These are phyloP conservation scores for Senna siamea DNA, from an alignment of 306 rosid species.

Conservation along the genomic window DNA sequence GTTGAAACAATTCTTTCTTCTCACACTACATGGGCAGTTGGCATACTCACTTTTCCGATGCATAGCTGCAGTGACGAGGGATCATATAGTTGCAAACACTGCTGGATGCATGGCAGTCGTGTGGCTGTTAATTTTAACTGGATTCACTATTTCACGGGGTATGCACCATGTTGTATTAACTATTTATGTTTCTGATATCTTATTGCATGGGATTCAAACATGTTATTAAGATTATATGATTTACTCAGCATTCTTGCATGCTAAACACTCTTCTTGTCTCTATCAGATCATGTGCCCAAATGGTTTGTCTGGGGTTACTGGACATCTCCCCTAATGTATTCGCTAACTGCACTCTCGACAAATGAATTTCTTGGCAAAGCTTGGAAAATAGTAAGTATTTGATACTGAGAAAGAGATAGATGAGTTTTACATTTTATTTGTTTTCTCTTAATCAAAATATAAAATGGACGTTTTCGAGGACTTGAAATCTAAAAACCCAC, in stretches of 20 bases:
- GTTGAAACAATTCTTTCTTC: constrained; percentile 28
- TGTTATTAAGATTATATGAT: not conserved
- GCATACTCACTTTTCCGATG: constrained; percentile 32
- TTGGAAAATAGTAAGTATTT: constrained; percentile 29
- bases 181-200: not conserved
- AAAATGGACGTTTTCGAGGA: not conserved
- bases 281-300: constrained; percentile 31
- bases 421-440: not conserved
- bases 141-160: constrained; percentile 35
- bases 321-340: constrained; percentile 40
- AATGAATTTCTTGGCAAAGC: constrained; percentile 32
- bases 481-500: constrained; percentile 27
- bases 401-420: not conserved
- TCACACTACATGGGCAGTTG: not conserved
- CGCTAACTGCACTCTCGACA: constrained; percentile 31
- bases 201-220: not conserved
- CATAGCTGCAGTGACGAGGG: constrained; percentile 33
- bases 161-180: not conserved
- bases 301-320: constrained; percentile 48
- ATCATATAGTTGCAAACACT: constrained; percentile 35
- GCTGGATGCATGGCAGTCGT: not conserved
- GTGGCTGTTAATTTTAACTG: constrained; percentile 17
- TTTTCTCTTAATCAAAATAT: too few species aligned
- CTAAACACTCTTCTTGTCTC: not conserved
- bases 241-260: not conserved